These are phyloP conservation scores for Prototheca wickerhamii DNA, from an alignment of 163 green algal genomes.

Conservation along the genomic window DNA sequence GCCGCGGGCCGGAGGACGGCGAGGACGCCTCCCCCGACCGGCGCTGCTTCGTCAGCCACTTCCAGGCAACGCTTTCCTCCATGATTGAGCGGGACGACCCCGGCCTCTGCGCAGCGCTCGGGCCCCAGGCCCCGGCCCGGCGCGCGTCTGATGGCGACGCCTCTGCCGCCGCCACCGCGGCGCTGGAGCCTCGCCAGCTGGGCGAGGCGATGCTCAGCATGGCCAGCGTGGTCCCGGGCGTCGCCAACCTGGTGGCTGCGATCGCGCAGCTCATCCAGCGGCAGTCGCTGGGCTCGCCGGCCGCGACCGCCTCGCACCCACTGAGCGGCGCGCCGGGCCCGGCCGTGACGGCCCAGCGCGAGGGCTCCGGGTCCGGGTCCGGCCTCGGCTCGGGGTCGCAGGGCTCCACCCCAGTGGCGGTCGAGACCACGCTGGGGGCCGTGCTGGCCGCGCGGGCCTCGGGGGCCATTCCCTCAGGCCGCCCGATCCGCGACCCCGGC, in stretches of 20 bases:
- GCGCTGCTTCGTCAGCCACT: constrained; percentile 19
- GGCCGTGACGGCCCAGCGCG: too few species aligned
- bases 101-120: too few species aligned
- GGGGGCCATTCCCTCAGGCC: too few species aligned
- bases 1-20: neutral
- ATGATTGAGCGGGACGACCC: too few species aligned
- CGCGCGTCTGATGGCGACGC: neutral
- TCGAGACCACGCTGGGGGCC: too few species aligned
- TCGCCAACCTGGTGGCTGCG: constrained; percentile 11
- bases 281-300: neutral
- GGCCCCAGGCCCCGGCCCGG: neutral
- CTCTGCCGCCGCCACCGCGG: neutral
- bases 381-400: too few species aligned
- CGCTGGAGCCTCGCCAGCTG: constrained; percentile 1
- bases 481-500: too few species aligned
- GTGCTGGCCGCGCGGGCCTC: too few species aligned
- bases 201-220: constrained; percentile 27
- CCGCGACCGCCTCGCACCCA: too few species aligned
- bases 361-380: too few species aligned
- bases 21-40: constrained; percentile 2
- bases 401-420: too few species aligned
- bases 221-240: constrained; percentile 20
- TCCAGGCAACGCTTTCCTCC: constrained; percentile 16
- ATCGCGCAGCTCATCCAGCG: constrained; percentile 7
- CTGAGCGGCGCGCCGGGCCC: too few species aligned